Evolutionary conservation across 2,329 filamentous ascomycete genomes (phyloP).

Genomic region (Verticillium zaregamsianum): DNA sequence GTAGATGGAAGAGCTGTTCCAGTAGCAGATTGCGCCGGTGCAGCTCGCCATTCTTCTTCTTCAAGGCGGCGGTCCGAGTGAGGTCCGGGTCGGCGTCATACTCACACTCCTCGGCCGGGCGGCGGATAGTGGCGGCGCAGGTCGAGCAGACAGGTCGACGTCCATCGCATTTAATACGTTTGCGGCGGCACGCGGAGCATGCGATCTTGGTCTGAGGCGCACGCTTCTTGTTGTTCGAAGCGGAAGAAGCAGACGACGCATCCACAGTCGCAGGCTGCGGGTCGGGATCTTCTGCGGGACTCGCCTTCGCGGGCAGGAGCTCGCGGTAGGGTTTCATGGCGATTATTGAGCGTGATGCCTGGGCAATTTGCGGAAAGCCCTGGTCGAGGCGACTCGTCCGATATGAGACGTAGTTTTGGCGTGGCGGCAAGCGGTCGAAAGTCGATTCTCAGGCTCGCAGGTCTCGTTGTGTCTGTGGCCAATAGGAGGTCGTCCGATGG

Average conservation of each 20-base stretch:
- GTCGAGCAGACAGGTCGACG: slow-evolving; percentile 11
- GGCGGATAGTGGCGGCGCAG: slow-evolving; percentile 8
- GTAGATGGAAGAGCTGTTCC: slow-evolving; percentile 10
- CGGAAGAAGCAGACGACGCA: slow-evolving; percentile 1
- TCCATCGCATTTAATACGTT: slow-evolving; percentile 14
- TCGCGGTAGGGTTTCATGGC: slow-evolving; percentile 13
- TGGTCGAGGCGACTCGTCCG: neutral
- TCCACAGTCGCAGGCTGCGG: neutral
- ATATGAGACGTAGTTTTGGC: neutral
- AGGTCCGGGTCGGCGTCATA: slow-evolving; percentile 14
- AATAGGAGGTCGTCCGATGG: neutral
- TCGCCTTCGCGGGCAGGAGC: slow-evolving; percentile 8
- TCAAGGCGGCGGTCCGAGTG: slow-evolving; percentile 11
- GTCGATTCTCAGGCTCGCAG: neutral
- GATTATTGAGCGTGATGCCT: neutral
- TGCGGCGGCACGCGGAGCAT: slow-evolving; percentile 11
- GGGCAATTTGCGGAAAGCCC: neutral
- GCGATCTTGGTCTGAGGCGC: slow-evolving; percentile 13
- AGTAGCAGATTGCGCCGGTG: slow-evolving; percentile 9
- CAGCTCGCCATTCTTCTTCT: slow-evolving; percentile 10
- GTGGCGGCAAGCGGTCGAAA: neutral
- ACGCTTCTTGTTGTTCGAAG: slow-evolving; percentile 4
- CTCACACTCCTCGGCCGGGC: slow-evolving; percentile 5
- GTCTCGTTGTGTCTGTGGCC: neutral
- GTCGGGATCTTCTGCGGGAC: slow-evolving; percentile 5